Conservation (phyloP, 2,329 filamentous ascomycete genomes). For the Simplicillium aogashimaense region DNA sequence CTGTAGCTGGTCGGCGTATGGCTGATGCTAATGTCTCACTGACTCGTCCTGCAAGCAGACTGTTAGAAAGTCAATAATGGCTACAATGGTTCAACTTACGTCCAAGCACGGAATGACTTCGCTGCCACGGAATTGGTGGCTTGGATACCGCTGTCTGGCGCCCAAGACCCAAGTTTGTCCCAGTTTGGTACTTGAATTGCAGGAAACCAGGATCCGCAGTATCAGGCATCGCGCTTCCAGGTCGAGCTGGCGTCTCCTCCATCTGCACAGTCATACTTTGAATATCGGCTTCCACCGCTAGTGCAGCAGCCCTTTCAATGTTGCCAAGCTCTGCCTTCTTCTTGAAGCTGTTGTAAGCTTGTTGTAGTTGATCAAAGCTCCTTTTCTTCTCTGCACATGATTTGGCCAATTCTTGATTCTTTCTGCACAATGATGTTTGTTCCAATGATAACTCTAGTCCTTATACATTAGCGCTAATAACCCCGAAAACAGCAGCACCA, state of each 20-base stretch:
- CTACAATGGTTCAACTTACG: too few relatives aligned
- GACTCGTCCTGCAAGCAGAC: too few relatives aligned
- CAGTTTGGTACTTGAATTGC: too few relatives aligned
- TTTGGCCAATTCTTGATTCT: conserved; percentile 61
- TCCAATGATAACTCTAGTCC: conserved; percentile 44
- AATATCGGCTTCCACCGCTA: conserved; percentile 22
- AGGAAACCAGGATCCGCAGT: too few relatives aligned
- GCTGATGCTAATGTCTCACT: too few relatives aligned
- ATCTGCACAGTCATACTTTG: too few relatives aligned
- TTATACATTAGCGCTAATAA: conserved; percentile 6
- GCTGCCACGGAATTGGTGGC: conserved; percentile 6
- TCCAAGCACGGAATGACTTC: background rate
- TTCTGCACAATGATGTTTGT: conserved; percentile 53
- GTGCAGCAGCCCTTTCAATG: conserved; percentile 42
- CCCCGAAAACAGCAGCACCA: background rate
- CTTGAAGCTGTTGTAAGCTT: conserved; percentile 52
- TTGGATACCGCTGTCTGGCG: conserved; percentile 10
- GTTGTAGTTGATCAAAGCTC: conserved; percentile 58
- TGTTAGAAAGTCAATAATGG: too few relatives aligned
- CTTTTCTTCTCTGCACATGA: conserved; percentile 61
- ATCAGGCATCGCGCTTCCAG: too few relatives aligned
- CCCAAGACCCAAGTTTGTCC: conserved; percentile 15
- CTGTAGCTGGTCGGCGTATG: too few relatives aligned
- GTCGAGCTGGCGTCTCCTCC: too few relatives aligned
- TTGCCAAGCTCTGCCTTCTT: conserved; percentile 43